Evolutionary conservation across 176 grass and related monocot species (phyloP).

Genomic region (Ampelocalamus luodianensis): DNA sequence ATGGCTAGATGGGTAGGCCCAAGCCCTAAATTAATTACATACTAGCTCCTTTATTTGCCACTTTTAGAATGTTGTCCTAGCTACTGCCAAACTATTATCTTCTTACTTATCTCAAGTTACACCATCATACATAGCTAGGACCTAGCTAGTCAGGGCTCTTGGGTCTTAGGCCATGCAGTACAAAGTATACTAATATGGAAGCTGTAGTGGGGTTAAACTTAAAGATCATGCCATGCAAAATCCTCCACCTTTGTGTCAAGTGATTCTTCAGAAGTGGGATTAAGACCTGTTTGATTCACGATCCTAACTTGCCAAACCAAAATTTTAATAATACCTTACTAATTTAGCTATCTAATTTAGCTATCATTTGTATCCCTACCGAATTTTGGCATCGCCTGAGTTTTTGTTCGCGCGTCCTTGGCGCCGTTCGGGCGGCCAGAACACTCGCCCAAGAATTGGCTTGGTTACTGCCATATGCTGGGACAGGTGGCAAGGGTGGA

Average conservation of each 20-base stretch:
- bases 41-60: too few species aligned
- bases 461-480: too few species aligned
- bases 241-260: background rate
- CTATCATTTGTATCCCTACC: too few species aligned
- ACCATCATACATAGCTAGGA: conserved; percentile 16
- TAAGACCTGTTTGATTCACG: too few species aligned
- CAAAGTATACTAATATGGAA: background rate
- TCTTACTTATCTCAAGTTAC: conserved; percentile 13
- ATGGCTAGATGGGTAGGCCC: conserved; percentile 1
- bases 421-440: too few species aligned
- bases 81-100: conserved; percentile 9
- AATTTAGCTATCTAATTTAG: too few species aligned
- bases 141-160: background rate
- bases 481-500: too few species aligned
- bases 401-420: too few species aligned
- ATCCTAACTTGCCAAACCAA: too few species aligned
- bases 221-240: conserved; percentile 13
- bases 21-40: conserved; percentile 10
- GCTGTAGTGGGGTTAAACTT: conserved; percentile 36
- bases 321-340: too few species aligned
- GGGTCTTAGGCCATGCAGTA: conserved; percentile 33
- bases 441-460: too few species aligned
- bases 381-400: too few species aligned
- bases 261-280: conserved; percentile 42
- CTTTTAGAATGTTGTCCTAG: conserved; percentile 29